These are phyloP conservation scores for Melaleuca alternifolia DNA, from an alignment of 345 rosid genomes.

Conservation along the genomic window DNA sequence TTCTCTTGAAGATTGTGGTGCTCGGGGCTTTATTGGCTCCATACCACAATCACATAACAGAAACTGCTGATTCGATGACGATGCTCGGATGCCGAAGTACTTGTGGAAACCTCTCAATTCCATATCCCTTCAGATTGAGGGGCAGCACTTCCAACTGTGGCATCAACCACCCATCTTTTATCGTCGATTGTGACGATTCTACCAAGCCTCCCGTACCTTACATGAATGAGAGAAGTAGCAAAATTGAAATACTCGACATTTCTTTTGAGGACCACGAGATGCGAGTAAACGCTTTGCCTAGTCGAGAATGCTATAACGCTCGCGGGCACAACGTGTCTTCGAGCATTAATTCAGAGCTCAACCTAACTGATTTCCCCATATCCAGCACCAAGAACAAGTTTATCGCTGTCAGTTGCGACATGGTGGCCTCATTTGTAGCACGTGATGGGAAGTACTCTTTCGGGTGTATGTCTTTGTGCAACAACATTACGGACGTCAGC, in stretches of 20 bases:
- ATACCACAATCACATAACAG: too few relatives aligned
- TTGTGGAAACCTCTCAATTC: neutral
- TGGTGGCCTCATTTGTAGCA: slow-evolving; percentile 3
- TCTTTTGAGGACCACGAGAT: slow-evolving; percentile 3
- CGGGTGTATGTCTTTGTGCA: slow-evolving; percentile 28
- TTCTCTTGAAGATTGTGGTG: too few relatives aligned
- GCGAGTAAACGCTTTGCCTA: neutral
- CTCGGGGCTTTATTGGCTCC: too few relatives aligned
- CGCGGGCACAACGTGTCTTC: neutral
- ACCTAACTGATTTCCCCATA: neutral
- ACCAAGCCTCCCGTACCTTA: neutral
- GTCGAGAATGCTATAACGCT: neutral
- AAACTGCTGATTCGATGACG: too few relatives aligned
- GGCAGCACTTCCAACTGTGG: neutral
- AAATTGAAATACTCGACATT: neutral
- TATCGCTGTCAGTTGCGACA: slow-evolving; percentile 26
- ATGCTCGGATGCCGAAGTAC: neutral
- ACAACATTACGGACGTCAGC: neutral
- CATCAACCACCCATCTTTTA: neutral
- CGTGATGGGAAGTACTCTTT: neutral
- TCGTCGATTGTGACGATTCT: neutral
- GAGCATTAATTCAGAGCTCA: neutral
- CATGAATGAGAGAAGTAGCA: neutral
- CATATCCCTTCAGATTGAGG: neutral
- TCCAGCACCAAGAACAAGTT: slow-evolving; percentile 13